Conservation (phyloP, 2,329 filamentous ascomycete genomes). For the Fusarium secorum region DNA sequence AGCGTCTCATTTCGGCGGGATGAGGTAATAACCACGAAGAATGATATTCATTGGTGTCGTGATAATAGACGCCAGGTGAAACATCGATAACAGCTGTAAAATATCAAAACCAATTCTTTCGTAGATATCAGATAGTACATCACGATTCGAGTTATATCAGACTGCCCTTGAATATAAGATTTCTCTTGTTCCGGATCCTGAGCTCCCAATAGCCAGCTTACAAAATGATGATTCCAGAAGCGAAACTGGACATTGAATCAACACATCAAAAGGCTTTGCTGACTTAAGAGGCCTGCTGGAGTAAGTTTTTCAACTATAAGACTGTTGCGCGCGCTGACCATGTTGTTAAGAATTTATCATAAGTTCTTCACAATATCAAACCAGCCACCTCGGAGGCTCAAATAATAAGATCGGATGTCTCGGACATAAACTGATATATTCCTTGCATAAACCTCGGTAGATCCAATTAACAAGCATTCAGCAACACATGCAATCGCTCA, state of each 20-base stretch:
- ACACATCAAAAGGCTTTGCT: fast-evolving
- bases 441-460: not conserved
- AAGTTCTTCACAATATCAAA: not conserved
- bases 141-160: fast-evolving
- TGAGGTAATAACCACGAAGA: fast-evolving
- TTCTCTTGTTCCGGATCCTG: not conserved
- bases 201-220: fast-evolving
- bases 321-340: fast-evolving
- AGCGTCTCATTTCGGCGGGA: fast-evolving
- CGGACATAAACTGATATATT: not conserved
- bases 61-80: not conserved
- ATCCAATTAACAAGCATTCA: conserved; percentile 12
- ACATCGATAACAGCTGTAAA: fast-evolving
- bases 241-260: fast-evolving
- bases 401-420: not conserved
- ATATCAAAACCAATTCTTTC: not conserved
- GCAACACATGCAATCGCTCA: not conserved
- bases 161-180: not conserved
- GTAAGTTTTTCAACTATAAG: fast-evolving
- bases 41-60: fast-evolving
- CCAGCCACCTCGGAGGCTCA: not conserved
- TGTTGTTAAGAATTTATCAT: not conserved
- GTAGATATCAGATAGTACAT: fast-evolving
- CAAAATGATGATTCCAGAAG: not conserved
- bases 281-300: not conserved